Conservation (phyloP, 139 green algal genomes). For the Ulvella scutata region DNA sequence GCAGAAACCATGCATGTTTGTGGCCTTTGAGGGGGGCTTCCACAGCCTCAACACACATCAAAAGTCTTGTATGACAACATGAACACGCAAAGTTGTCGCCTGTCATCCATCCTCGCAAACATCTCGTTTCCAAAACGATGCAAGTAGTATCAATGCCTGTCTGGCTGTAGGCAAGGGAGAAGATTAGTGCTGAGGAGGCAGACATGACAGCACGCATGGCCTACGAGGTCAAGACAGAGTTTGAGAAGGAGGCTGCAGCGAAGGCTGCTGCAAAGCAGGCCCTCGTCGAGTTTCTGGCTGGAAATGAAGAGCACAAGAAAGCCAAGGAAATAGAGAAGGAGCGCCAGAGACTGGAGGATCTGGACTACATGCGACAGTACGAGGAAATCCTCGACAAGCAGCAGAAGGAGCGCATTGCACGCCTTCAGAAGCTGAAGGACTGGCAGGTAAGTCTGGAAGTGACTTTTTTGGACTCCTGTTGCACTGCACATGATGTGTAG, state of each 20-base stretch:
- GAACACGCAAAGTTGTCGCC: too few species aligned
- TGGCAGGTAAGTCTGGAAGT: too few species aligned
- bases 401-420: constrained; percentile 10
- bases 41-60: too few species aligned
- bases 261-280: constrained; percentile 4
- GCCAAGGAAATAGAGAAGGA: constrained; percentile 12
- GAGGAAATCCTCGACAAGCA: constrained; percentile 18
- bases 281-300: constrained; percentile 10
- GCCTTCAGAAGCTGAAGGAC: constrained; percentile 3
- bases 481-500: too few species aligned
- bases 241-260: constrained; percentile 12
- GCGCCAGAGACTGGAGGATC: constrained; percentile 16
- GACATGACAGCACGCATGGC: constrained; percentile 11
- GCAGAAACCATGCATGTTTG: too few species aligned
- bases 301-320: constrained; percentile 15
- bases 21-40: too few species aligned
- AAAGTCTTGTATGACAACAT: too few species aligned
- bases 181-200: constrained; percentile 8
- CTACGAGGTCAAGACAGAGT: constrained; percentile 19
- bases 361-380: constrained; percentile 8
- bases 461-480: too few species aligned
- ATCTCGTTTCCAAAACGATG: too few species aligned
- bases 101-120: too few species aligned
- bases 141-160: too few species aligned
- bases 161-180: constrained; percentile 4